A percentile compares a stretch with the other conserved stretches of the same genome.
Evolutionary conservation across 1,284 basidiomycete species (phyloP).

Genomic region (Trichosporon sp.): DNA sequence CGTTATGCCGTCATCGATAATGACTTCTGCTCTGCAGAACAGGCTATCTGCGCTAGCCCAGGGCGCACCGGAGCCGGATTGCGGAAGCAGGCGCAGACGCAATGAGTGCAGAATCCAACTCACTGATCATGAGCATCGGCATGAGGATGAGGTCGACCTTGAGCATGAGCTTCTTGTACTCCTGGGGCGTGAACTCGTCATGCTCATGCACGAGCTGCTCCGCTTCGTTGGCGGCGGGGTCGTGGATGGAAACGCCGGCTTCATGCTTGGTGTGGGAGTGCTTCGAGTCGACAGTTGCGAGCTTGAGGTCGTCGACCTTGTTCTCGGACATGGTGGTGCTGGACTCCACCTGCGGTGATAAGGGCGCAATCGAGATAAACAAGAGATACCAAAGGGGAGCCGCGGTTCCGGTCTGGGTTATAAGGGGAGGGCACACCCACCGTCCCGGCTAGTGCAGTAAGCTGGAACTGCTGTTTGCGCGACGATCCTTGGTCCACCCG

Average conservation of each 20-base stretch:
- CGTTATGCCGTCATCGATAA: not conserved
- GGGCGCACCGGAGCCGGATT: too few species aligned
- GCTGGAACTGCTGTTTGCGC: too few species aligned
- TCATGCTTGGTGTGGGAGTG: not conserved
- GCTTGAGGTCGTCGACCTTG: not conserved
- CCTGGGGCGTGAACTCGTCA: constrained; percentile 20
- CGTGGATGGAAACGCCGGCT: not conserved
- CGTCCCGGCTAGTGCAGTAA: too few species aligned
- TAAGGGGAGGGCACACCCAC: not conserved
- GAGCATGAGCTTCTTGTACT: constrained; percentile 30
- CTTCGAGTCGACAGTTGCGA: constrained; percentile 9
- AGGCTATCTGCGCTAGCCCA: too few species aligned
- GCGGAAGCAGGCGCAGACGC: not conserved
- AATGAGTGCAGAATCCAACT: not conserved
- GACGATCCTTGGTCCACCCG: not conserved
- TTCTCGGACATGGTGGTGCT: not conserved
- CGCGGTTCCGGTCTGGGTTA: not conserved
- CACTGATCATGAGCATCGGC: constrained; percentile 28
- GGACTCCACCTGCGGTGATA: not conserved
- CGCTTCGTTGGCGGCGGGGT: constrained; percentile 1
- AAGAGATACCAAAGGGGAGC: not conserved
- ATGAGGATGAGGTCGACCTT: constrained; percentile 33
- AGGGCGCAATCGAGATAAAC: constrained; percentile 3
- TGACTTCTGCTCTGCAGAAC: not conserved
- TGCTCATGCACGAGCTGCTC: constrained; percentile 15